Base-by-base conservation (phyloP, 306 rosid genomes). In the Vigna radiata region DNA sequence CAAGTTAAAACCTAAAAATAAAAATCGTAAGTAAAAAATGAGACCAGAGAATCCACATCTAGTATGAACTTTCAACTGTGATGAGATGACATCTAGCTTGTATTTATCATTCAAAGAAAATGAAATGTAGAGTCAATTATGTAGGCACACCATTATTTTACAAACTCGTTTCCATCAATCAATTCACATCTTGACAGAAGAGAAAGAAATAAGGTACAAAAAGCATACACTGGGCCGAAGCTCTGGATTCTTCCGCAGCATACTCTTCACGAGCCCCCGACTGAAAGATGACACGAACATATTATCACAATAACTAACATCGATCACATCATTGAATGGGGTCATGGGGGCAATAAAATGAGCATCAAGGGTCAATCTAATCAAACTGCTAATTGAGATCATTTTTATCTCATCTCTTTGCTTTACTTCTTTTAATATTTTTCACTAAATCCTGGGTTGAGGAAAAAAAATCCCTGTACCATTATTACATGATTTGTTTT, bases 171-270 rank as follows among this genome's bases (percentile, higher is more conserved):
- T 68, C 61, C 53, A 50, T 15, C 27, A 61, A 39, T 17, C 52
- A 68, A 76, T 75, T 23, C 25, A 44, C 23, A 65, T 63, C 3
- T 63, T 54, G 49, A 72, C 6, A 58, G 31, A 44, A 65, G 17
- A 56, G 37, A 73, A 75, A 10, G 8, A 44, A 64, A 72, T 58
- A 33, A 53, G 67, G 17, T 13, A 71, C 41, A 82, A 70, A 74
- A 76, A 71, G 88, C 97, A 56, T 92, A 92, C 99, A 83, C 93
- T 92, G 41, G 99, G 99, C 66, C 99, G 85, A 81, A 87, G 94
- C 87, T 92, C 98, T 6, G 99, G 97, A 81, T 92, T 95, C 82
- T 89, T 95, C 80, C 99, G 96, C 82, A 95, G 91, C 99, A 92
- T 92, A 80, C 92, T 92, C 83, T 95, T 92, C 68, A 95, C 89